phyloP scores from a whole-genome alignment of 2,329 filamentous ascomycete genomes.

The Paradendryphiella salina region DNA sequence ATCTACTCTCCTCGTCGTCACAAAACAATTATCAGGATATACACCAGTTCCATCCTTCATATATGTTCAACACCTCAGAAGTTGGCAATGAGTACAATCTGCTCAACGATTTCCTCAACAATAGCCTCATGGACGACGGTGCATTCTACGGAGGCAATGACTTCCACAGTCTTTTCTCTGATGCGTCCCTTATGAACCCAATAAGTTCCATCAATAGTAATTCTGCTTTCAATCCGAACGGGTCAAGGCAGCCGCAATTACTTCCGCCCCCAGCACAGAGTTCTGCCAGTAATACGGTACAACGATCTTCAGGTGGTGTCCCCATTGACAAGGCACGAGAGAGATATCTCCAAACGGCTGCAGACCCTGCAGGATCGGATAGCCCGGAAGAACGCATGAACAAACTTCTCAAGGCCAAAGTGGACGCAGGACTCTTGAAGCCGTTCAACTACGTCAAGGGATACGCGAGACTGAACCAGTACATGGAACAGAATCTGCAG shows the following conservation, averaged over 20 bases:
- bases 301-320: conserved; percentile 63
- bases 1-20: conserved; percentile 71
- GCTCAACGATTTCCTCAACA: conserved; percentile 94
- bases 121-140: conserved; percentile 77
- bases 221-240: conserved; percentile 45
- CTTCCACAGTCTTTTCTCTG: conserved; percentile 60
- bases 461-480: conserved; percentile 84
- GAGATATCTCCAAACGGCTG: conserved; percentile 92
- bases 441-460: conserved; percentile 99
- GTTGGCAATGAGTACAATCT: conserved; percentile 96
- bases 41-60: conserved; percentile 89
- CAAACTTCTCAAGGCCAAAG: conserved; percentile 90
- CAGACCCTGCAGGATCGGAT: conserved; percentile 83
- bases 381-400: conserved; percentile 94
- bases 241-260: conserved; percentile 52
- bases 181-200: conserved; percentile 58
- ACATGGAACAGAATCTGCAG: conserved; percentile 88
- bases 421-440: conserved; percentile 89
- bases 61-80: conserved; percentile 93
- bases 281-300: conserved; percentile 59
- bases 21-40: conserved; percentile 91
- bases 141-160: conserved; percentile 50
- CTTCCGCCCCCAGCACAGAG: conserved; percentile 50
- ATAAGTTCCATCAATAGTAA: conserved; percentile 47
- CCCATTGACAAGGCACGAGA: conserved; percentile 75